Conservation (phyloP, 257 asterid species). For the Fraxinus quadrangulata region DNA sequence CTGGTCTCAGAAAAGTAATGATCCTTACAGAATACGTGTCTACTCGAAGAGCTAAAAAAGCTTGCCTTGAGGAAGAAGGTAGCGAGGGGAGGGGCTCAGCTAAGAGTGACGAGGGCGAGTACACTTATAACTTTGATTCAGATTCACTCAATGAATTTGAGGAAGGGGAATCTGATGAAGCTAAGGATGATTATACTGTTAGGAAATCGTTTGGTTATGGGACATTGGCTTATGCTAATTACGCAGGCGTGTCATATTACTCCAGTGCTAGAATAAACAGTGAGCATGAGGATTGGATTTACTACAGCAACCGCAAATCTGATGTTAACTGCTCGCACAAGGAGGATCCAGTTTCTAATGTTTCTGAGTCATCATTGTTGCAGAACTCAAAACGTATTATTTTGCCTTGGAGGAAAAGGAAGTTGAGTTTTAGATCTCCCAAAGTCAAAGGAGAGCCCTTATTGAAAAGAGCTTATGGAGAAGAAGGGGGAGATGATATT, state of each 20-base stretch:
- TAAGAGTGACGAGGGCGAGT: conserved; percentile 89
- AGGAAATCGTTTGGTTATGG: conserved; percentile 93
- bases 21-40: conserved; percentile 81
- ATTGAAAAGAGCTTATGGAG: conserved; percentile 80
- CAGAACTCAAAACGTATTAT: conserved; percentile 79
- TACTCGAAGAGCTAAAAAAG: conserved; percentile 74
- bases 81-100: conserved; percentile 70
- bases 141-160: conserved; percentile 72
- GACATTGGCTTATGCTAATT: conserved; percentile 74
- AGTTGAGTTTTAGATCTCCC: conserved; percentile 85
- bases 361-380: conserved; percentile 47
- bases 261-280: conserved; percentile 53
- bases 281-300: conserved; percentile 69
- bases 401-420: conserved; percentile 92
- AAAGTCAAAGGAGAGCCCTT: conserved; percentile 92
- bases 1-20: conserved; percentile 82
- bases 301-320: conserved; percentile 82
- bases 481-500: conserved; percentile 99
- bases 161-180: conserved; percentile 76
- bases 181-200: conserved; percentile 53
- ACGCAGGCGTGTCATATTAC: conserved; percentile 63
- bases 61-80: conserved; percentile 81
- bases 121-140: conserved; percentile 73
- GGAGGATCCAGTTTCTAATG: conserved; percentile 40
- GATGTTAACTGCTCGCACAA: conserved; percentile 56